Evolutionary conservation across 2,329 filamentous ascomycete species (phyloP).

Genomic region (Phaeosphaeriaceae sp.): DNA sequence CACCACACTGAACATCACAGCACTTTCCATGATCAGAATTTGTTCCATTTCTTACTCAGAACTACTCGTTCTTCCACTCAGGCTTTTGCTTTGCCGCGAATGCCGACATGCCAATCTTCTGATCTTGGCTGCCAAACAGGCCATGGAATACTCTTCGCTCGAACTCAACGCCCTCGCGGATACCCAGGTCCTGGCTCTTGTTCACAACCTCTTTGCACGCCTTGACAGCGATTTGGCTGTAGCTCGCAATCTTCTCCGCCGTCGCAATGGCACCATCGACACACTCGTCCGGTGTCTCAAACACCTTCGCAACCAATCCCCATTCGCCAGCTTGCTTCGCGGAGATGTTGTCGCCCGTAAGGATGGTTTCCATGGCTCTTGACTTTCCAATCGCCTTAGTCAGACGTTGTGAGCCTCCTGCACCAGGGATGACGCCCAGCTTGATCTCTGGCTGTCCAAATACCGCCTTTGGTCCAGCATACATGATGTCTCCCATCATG

Average conservation of each 20-base stretch:
- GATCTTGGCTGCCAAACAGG: conserved; percentile 91
- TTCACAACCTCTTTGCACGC: conserved; percentile 98
- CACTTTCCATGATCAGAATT: too few relatives aligned
- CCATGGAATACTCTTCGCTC: conserved; percentile 93
- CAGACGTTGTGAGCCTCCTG: conserved; percentile 87
- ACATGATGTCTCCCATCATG: conserved; percentile 96
- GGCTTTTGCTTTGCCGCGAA: conserved; percentile 96
- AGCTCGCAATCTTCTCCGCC: conserved; percentile 86
- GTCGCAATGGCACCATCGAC: conserved; percentile 82
- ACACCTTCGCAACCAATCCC: conserved; percentile 86
- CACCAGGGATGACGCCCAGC: conserved; percentile 89
- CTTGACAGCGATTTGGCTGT: conserved; percentile 85
- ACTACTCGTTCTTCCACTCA: conserved; percentile 82
- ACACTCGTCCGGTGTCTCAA: conserved; percentile 80
- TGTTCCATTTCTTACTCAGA: too few relatives aligned
- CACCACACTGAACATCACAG: too few relatives aligned
- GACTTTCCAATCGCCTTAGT: conserved; percentile 67
- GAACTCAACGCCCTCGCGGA: conserved; percentile 92
- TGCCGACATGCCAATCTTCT: conserved; percentile 94
- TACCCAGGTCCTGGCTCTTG: conserved; percentile 90
- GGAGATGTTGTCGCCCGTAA: conserved; percentile 70
- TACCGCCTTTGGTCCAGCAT: conserved; percentile 83
- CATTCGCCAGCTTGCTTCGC: conserved; percentile 86
- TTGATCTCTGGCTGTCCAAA: conserved; percentile 99
- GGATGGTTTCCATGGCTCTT: conserved; percentile 56